Base-by-base conservation (phyloP, 805 yeast genomes). In the Barnettozyma populi region DNA sequence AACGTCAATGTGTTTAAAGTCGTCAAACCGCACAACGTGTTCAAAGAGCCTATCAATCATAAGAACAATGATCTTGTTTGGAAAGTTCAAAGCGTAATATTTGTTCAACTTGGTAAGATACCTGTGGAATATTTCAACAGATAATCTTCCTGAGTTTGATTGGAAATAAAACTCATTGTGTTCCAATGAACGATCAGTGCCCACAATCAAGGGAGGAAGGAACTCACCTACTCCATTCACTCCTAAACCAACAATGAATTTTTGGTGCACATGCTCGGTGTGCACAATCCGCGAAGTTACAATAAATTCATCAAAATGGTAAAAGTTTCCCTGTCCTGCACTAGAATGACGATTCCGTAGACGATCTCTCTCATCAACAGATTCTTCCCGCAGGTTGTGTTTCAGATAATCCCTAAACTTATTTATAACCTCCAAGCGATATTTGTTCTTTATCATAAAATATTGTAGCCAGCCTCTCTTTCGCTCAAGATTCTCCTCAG, bases 391-490 rank as follows among this genome's bases (percentile, higher is more conserved):
- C 45, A 20, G 6, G 24, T 24, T 34, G 6, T 20, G 7, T 21
- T 25, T 25, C 44, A 19, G 24, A 20, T 37, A 49, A 11, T 46
- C 46, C 46, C 63, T 59, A 43, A 64, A 66, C 1, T 47, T 35
- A 13, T 49, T 43, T 7, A 69, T 68, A 18, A 64, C 47, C 5
- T 62, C 61, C 32, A 59, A 51, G 45, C 63, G 64, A 2, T 57
- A 42, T 5, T 57, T 44, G 49, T 65, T 61, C 36, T 63, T 57
- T 42, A 57, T 60, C 44, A 67, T 70, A 58, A 71, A 71, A 51
- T 68, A 68, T 39, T 67, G 66, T 6, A 71, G 47, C 75, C 74
- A 71, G 0, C 75, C 75, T 50, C 68, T 68, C 1, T 72, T 64
- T 49, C 66, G 66, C 10, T 32, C 47, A 6, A 29, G 37, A 9